Percentiles rank a stretch among this genome's conserved stretches.
phyloP scores from a whole-genome alignment of 2,329 filamentous ascomycete species.

The Fusarium sp. region DNA sequence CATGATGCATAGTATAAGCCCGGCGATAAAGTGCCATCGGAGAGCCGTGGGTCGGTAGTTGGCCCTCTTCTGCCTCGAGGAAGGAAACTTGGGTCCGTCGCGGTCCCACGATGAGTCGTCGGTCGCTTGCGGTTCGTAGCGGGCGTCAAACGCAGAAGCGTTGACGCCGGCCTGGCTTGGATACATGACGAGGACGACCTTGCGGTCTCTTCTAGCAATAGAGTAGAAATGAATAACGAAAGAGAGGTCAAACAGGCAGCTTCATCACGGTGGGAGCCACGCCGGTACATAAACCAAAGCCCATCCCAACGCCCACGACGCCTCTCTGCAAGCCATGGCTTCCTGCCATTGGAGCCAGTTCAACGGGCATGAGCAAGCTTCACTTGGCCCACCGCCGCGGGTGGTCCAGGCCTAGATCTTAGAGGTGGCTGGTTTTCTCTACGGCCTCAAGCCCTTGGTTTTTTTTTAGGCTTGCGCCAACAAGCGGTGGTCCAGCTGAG shows the following conservation, averaged over 20 bases:
- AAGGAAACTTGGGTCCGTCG: slow-evolving; percentile 19
- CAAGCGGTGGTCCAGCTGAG: neutral
- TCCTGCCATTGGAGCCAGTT: neutral
- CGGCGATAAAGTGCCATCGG: slow-evolving; percentile 41
- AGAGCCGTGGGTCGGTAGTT: slow-evolving; percentile 42
- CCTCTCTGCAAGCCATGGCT: neutral
- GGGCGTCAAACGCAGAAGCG: slow-evolving; percentile 24
- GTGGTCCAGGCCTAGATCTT: neutral
- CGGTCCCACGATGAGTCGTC: slow-evolving; percentile 39
- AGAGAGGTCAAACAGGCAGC: neutral
- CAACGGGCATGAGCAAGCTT: neutral
- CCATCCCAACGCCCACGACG: neutral
- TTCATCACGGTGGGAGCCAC: neutral
- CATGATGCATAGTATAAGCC: slow-evolving; percentile 31
- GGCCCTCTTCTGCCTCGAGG: slow-evolving; percentile 20
- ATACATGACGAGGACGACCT: slow-evolving; percentile 29
- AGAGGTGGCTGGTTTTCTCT: neutral
- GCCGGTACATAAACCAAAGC: neutral
- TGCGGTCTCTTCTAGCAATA: neutral
- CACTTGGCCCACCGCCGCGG: neutral
- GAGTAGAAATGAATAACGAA: neutral
- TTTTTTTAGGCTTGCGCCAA: neutral
- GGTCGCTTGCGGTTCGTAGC: slow-evolving; percentile 40
- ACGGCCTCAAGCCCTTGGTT: neutral
- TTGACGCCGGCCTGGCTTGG: slow-evolving; percentile 29